These are phyloP conservation scores for Crepidotus variabilis DNA, from an alignment of 768 basidiomycete species.

Conservation along the genomic window DNA sequence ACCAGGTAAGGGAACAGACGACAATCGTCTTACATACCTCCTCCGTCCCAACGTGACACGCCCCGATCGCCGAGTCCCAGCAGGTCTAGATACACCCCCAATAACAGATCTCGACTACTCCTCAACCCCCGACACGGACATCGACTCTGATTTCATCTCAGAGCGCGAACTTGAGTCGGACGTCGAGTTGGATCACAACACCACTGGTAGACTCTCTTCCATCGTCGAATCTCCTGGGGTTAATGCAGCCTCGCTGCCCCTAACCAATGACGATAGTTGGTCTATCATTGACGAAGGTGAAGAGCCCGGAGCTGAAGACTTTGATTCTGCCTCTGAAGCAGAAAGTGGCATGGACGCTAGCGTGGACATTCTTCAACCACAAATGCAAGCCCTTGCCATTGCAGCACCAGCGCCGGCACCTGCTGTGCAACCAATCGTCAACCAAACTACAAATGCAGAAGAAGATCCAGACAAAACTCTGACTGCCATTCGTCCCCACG, in stretches of 20 bases:
- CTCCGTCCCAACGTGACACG: conserved; percentile 72
- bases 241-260: conserved; percentile 10
- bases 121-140: conserved; percentile 43
- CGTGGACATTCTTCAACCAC: conserved; percentile 18
- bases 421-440: not conserved
- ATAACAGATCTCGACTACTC: conserved; percentile 61
- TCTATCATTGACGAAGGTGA: conserved; percentile 18
- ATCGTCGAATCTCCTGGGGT: conserved; percentile 21
- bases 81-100: conserved; percentile 65
- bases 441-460: not conserved
- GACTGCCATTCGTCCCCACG: conserved; percentile 17
- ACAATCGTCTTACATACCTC: conserved; percentile 70
- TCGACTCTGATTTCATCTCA: conserved; percentile 51
- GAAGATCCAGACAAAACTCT: conserved; percentile 14
- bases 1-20: conserved; percentile 55
- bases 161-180: conserved; percentile 49
- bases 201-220: conserved; percentile 18
- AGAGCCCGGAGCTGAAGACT: conserved; percentile 14
- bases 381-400: conserved; percentile 14
- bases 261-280: conserved; percentile 25
- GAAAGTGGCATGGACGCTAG: conserved; percentile 15
- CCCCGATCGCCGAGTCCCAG: conserved; percentile 43
- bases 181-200: conserved; percentile 35
- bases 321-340: conserved; percentile 23
- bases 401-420: not conserved